Evolutionary conservation across 257 asterid genomes (phyloP).

Genomic region (Verbascum thapsus): DNA sequence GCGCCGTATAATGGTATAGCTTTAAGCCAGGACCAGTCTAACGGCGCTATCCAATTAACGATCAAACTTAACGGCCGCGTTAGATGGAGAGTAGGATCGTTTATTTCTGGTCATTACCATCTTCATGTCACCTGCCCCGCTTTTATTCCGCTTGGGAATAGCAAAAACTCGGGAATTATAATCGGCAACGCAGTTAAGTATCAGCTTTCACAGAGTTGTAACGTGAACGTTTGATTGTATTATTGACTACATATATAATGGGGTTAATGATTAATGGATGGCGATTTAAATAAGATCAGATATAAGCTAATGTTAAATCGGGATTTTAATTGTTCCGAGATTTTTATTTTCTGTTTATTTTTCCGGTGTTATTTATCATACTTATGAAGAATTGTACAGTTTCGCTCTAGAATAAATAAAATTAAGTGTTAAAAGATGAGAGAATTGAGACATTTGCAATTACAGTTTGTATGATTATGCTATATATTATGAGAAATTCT

Average conservation of each 20-base stretch:
- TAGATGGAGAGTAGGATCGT: conserved; percentile 67
- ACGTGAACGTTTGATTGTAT: conserved; percentile 53
- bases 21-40: conserved; percentile 47
- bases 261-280: not conserved
- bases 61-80: conserved; percentile 71
- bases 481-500: not conserved
- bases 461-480: conserved; percentile 1
- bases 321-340: not conserved
- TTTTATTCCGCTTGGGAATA: conserved; percentile 54
- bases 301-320: not conserved
- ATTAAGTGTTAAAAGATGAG: not conserved
- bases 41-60: conserved; percentile 53
- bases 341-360: not conserved
- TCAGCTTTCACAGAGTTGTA: conserved; percentile 68
- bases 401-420: conserved; percentile 29
- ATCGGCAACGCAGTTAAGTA: conserved; percentile 70
- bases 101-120: conserved; percentile 67
- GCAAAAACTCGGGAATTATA: conserved; percentile 42
- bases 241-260: not conserved
- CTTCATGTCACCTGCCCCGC: conserved; percentile 76
- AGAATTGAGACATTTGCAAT: conserved; percentile 5
- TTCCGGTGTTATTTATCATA: not conserved
- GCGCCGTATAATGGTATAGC: conserved; percentile 84
- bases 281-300: conserved; percentile 6
- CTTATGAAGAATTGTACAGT: conserved; percentile 32